Evolutionary conservation across 192 early-diverging fungal species (phyloP), one percentile per base, ranked within the genome.

Genomic region (Oehlia diaphana): DNA sequence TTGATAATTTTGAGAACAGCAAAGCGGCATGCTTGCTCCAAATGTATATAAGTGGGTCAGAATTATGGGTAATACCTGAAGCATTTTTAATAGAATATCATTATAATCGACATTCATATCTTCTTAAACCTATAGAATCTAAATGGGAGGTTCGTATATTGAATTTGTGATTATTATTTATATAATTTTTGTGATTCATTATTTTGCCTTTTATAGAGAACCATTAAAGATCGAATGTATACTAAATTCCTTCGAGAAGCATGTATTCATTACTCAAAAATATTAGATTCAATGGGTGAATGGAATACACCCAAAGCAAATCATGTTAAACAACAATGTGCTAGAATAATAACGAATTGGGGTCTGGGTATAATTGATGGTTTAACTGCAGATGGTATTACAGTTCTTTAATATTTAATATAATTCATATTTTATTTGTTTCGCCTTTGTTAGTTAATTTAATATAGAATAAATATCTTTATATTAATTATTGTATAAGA

Each of bases 231-330:
- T 66, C 86, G 89, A 9, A 72, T 90, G 39, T 89, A 90, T 75
- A 85, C 86, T 53, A 90, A 89, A 79, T 90, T 88, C 69, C 85
- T 87, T 79, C 85, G 87, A 49, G 89, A 90, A 68, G 77, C 84
- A 14, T 90, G 89, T 79, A 81, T 90, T 16, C 85, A 89, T 81
- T 85, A 88, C 82, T 87, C 88, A 50, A 85, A 88, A 63, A 87
- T 86, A 31, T 84, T 90, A 33, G 84, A 85, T 76, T 79, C 83
- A 4, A 76, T 85, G 14, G 88, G 86, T n/a, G 82, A 88, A 14
- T 90, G 89, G 89, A 82, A 87, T 9, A 84, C 82, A 23, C 80
- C 82, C n/a, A 83, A 81, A 67, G 82, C 88, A 23, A 78, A 82
- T 74, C 86, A 90, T 49, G 14, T 77, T 39, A 77, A 67, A 77